Conservation (phyloP, 1,284 basidiomycete genomes). For the Ceratobasidium sp. region DNA sequence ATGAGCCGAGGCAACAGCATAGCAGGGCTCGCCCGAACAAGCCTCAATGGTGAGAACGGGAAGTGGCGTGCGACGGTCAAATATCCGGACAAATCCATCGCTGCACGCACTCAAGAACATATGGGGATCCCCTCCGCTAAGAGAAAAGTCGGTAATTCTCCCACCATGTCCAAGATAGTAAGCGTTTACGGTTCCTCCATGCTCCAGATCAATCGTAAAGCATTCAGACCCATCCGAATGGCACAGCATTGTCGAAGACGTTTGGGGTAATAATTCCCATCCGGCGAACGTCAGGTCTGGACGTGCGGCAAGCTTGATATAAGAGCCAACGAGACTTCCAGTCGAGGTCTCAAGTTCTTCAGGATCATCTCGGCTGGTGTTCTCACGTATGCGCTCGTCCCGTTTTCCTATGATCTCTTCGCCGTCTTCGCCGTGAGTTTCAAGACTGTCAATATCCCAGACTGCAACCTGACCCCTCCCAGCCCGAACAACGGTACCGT, state of each 20-base stretch:
- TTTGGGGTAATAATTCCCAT: slow-evolving; percentile 1
- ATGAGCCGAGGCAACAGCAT: slow-evolving; percentile 5
- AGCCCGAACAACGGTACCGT: slow-evolving; percentile 30
- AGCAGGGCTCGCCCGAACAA: slow-evolving; percentile 4
- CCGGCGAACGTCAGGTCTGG: background rate
- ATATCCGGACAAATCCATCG: slow-evolving; percentile 35
- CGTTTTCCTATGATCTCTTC: slow-evolving; percentile 17
- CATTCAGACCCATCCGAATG: background rate
- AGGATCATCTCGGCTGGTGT: slow-evolving; percentile 13
- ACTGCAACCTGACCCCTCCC: slow-evolving; percentile 19
- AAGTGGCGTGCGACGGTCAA: slow-evolving; percentile 14
- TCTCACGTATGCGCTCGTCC: background rate
- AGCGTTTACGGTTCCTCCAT: background rate
- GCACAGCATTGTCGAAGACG: slow-evolving; percentile 13
- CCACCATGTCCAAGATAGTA: slow-evolving; percentile 37
- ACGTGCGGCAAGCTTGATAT: slow-evolving; percentile 3
- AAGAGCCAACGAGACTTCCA: background rate
- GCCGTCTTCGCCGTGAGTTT: slow-evolving; percentile 29
- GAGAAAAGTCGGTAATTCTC: background rate
- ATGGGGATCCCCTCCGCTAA: slow-evolving; percentile 3
- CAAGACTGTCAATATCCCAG: slow-evolving; percentile 18
- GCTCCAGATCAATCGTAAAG: slow-evolving; percentile 26
- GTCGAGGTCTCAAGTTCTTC: slow-evolving; percentile 30
- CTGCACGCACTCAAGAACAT: slow-evolving; percentile 20
- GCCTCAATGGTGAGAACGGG: slow-evolving; percentile 34